These are phyloP conservation scores for Nicotiana obtusifolia DNA, from an alignment of 257 asterid species.

Conservation along the genomic window DNA sequence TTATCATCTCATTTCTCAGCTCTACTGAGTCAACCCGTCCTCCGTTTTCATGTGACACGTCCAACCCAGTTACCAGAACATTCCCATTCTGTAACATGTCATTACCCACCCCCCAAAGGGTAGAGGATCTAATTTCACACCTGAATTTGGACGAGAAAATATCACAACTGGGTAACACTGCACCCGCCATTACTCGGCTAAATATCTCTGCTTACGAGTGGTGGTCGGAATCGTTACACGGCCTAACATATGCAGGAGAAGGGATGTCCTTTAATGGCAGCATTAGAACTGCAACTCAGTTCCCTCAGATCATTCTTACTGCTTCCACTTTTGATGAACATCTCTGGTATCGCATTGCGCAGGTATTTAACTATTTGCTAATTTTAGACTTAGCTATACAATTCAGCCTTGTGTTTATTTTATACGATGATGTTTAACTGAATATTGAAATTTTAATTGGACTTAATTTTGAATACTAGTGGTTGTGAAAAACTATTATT, in stretches of 20 bases:
- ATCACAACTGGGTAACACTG: conserved; percentile 47
- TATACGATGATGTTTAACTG: background rate
- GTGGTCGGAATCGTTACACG: conserved; percentile 86
- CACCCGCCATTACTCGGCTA: conserved; percentile 60
- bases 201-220: conserved; percentile 65
- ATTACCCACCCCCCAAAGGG: conserved; percentile 30
- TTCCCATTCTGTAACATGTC: conserved; percentile 44
- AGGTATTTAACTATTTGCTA: conserved; percentile 10
- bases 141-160: conserved; percentile 61
- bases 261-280: conserved; percentile 45
- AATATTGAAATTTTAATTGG: too few species aligned
- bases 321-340: conserved; percentile 27
- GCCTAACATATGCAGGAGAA: conserved; percentile 47
- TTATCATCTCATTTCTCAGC: background rate
- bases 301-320: conserved; percentile 47
- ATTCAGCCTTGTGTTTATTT: background rate
- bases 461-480: too few species aligned
- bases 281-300: conserved; percentile 52
- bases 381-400: background rate
- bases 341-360: conserved; percentile 32
- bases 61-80: conserved; percentile 30
- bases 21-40: conserved; percentile 19
- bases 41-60: conserved; percentile 52
- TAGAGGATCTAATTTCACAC: conserved; percentile 44
- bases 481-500: too few species aligned